Base-by-base conservation (phyloP, 1,139 yeast species). In the Saccharomycopsis crataegensis region DNA sequence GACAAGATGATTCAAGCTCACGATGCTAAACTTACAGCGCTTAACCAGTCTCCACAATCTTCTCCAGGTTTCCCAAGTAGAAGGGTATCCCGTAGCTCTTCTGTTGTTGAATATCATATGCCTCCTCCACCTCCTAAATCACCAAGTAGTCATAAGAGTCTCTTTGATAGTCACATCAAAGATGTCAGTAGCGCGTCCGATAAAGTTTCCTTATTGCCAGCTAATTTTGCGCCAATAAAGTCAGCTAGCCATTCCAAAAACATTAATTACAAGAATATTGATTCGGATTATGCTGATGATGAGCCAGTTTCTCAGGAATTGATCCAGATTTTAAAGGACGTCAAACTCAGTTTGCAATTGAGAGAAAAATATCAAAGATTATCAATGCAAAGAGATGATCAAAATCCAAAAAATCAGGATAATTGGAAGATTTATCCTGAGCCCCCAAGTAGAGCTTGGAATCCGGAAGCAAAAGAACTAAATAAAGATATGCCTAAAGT, bases 391-490 rank as follows among this genome's bases (percentile, higher is more conserved):
- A 73, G 81, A 49, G 88, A 85, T 49, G 67, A 70, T 48, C 84
- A 80, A 59, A 93, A 94, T 67, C 99, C 99, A 1, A 90, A 90
- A 66, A 91, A 93, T 67, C 62, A 60, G 34, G 66, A 68, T 3
- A 67, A 64, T 34, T 94, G 99, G 98, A 65, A 66, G 14, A 82
- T 94, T 50, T 91, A 91, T 65, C 99, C 99, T 0, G 82, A 86
- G 9, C 98, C 98, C 1, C 99, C 99, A 11, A 82, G 82, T 58
- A 97, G 99, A 1, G 82, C 94, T 33, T 93, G 95, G 78, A 86
- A 86, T 62, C 78, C 86, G 28, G 82, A 78, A 53, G 78, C 79
- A 73, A 86, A 70, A 80, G 83, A 72, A 67, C 79, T 54, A 49
- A 55, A 70, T 72, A 62, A 65, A 1, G 69, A 67, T 46, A 63